A percentile compares a stretch with the other conserved stretches of the same genome.
Evolutionary conservation across 176 grass and related monocot genomes (phyloP).

Genomic region (Chrysopogon serrulatus): DNA sequence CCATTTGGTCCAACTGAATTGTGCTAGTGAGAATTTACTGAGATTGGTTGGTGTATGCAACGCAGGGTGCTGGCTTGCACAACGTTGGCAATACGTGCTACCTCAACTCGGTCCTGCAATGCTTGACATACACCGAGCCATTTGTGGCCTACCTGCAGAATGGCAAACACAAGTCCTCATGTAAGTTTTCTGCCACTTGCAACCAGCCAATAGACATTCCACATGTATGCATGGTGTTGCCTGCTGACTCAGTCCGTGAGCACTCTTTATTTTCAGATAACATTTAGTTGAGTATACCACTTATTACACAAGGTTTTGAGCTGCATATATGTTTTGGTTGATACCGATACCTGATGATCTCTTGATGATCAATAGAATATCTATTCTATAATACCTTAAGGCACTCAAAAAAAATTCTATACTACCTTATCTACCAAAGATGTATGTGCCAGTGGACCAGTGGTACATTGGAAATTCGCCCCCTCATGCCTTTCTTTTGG

Average conservation of each 20-base stretch:
- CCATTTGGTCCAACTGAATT: too few species aligned
- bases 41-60: background rate
- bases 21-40: background rate
- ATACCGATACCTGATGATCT: background rate
- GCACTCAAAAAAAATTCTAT: too few species aligned
- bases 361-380: background rate
- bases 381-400: background rate
- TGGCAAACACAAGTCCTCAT: conserved; percentile 84
- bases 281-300: background rate
- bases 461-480: background rate
- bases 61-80: conserved; percentile 90
- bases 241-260: background rate
- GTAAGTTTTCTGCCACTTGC: conserved; percentile 47
- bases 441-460: background rate
- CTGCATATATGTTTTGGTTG: background rate
- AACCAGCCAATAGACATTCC: background rate
- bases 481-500: background rate
- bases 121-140: conserved; percentile 92
- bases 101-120: conserved; percentile 97
- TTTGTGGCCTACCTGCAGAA: conserved; percentile 95
- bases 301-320: background rate
- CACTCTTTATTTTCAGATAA: background rate
- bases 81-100: conserved; percentile 98
- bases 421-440: background rate
- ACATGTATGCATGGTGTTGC: background rate